phyloP scores from a whole-genome alignment of 1,284 basidiomycete species.

The Pseudozyma flocculosa region DNA sequence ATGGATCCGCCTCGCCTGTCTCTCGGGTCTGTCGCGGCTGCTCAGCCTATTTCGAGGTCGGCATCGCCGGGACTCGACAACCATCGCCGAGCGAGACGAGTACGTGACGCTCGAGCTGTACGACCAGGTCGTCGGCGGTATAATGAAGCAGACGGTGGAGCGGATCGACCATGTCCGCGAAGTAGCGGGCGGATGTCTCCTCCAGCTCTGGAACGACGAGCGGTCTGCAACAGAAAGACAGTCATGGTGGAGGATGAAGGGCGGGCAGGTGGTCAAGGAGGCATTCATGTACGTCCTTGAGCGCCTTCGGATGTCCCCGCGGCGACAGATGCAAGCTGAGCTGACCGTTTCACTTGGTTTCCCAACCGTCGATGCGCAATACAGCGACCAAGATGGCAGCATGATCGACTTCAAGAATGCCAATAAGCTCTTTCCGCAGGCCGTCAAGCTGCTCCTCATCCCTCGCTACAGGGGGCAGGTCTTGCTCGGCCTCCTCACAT shows the following conservation, averaged over 20 bases:
- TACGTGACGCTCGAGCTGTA: slow-evolving; percentile 11
- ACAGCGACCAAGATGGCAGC: not conserved
- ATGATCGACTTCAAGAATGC: slow-evolving; percentile 18
- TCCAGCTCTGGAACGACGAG: not conserved
- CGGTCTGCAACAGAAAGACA: too few species aligned
- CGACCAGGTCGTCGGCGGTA: slow-evolving; percentile 60
- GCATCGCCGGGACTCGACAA: too few species aligned
- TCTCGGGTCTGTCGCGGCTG: slow-evolving; percentile 67
- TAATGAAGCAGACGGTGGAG: slow-evolving; percentile 86
- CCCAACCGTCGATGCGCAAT: too few species aligned
- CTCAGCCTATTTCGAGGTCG: slow-evolving; percentile 63
- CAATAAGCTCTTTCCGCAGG: slow-evolving; percentile 6
- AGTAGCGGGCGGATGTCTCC: slow-evolving; percentile 65
- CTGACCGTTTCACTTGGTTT: too few species aligned
- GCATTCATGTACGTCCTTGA: slow-evolving; percentile 3
- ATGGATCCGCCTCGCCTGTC: slow-evolving; percentile 80
- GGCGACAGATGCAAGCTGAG: too few species aligned
- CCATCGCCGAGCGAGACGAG: too few species aligned
- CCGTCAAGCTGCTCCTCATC: slow-evolving; percentile 17
- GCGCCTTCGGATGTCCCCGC: not conserved
- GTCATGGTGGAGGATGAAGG: not conserved
- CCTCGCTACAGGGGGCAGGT: slow-evolving; percentile 8
- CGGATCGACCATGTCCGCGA: slow-evolving; percentile 85
- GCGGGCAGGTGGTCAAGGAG: slow-evolving; percentile 2
- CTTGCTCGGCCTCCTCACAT: slow-evolving; percentile 24